Base-by-base conservation (phyloP, 2,329 filamentous ascomycete species). In the Talaromyces sp. region DNA sequence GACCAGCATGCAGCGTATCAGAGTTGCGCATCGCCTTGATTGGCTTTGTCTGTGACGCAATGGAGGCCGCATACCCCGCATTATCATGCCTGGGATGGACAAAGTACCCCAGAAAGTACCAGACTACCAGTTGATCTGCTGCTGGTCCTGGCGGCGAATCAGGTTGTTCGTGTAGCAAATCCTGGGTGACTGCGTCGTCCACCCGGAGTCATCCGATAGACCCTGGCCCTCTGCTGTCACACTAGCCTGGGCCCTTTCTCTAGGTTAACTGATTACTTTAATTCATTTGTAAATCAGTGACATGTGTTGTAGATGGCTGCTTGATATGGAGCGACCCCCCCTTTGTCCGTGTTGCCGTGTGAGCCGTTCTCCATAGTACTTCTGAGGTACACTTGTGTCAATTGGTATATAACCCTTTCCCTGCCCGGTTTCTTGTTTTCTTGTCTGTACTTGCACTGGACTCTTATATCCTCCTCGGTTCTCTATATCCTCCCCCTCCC, bases 1-100 rank as follows among this genome's bases (percentile, higher is more conserved):
- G 14, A 23, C 31, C 50, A 53, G 50, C 14, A 23, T 2, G 23
- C 31, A 53, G 50, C 50, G 31, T 31, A 33, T 18, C 30, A 55
- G 30, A n/a, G 52, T 55, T 7, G 33, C 23, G 10, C 23, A 56
- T 0, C n/a, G 9, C 14, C 54, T n/a, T 55, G 23, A 36, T 56
- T 56, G 33, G 54, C 33, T 28, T 33, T 36, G 54, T 10, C 50
- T 31, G 52, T 59, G 57, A 62, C 56, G 61, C 61, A 62, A 59
- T 55, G 33, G 40, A 40, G 12, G 12, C 31, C 44, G 60, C 60
- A 59, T 62, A 62, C 61, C 61, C 61, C 61, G 61, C 61, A 62
- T 62, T 53, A 3, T 59, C 47, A 36, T 55, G 36, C 42, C n/a
- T 27, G 51, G 44, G 55, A 56, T 27, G 47, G 40, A 44, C 28